Evolutionary conservation across 257 asterid species (phyloP), one percentile per base, ranked within the genome.

Genomic region (Solanum bulbocastanum): DNA sequence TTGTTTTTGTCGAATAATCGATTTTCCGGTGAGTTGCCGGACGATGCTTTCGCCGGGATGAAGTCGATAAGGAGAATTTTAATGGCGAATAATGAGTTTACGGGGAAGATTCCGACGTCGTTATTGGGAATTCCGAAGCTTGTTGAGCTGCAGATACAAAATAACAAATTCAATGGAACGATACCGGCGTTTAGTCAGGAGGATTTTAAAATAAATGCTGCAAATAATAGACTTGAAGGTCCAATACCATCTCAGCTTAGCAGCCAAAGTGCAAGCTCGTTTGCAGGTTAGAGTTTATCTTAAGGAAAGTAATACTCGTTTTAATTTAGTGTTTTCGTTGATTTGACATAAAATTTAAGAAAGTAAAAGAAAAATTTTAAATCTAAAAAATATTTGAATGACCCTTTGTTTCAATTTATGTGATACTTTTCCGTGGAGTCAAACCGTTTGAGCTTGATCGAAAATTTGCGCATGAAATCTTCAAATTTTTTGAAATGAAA

Each of bases 151-250:
- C 91, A 92, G 91, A 42, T 94, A 86, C 95, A 94, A 90, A 87
- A 90, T 42, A 95, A 94, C 23, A 40, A 25, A 88, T 93, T 95
- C 35, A 72, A 52, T 7, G 96, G 98, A 14, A 42, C 44, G 5
- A 90, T 95, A 56, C 98, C 95, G n/a, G 89, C 90, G 69, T 91
- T 95, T 85, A 16, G 76, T 90, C 98, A 92, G 90, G 22, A n/a
- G 68, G 90, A 89, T 91, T 88, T 94, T 72, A 74, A 30, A 1
- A 92, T 88, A 25, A 90, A 95, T 39, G 88, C 94, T 52, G 90
- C 95, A 6, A 85, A 92, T 8, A 94, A 95, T 87, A 89, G 66
- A 86, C 94, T 95, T 58, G 83, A 84, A 65, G 98, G 98, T 62
- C 27, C 87, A 4, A 83, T 94, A 66, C 98, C 96, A 10, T 86